Conservation (phyloP, 2,329 filamentous ascomycete species). For the Sclerotinia spermophila region DNA sequence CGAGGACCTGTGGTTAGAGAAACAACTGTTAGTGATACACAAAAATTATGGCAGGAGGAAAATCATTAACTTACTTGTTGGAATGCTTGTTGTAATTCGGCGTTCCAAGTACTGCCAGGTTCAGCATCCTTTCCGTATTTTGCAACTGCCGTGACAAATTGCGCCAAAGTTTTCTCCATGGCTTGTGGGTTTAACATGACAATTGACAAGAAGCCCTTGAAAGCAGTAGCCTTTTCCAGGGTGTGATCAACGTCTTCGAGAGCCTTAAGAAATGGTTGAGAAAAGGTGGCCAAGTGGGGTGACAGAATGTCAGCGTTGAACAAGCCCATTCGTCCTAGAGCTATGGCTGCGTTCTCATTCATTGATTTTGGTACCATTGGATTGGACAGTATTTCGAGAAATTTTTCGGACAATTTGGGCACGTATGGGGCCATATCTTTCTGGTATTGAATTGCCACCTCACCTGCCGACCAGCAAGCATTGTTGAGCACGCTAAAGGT, state of each 20-base stretch:
- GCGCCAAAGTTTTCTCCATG: slow-evolving; percentile 79
- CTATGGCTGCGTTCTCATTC: slow-evolving; percentile 90
- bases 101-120: slow-evolving; percentile 38
- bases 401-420: slow-evolving; percentile 69
- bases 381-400: slow-evolving; percentile 80
- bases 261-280: slow-evolving; percentile 72
- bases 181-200: slow-evolving; percentile 84
- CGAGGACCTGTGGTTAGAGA: slow-evolving; percentile 42
- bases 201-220: slow-evolving; percentile 83
- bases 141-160: slow-evolving; percentile 82
- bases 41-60: slow-evolving; percentile 6
- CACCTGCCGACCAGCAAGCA: slow-evolving; percentile 93
- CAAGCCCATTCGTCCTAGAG: slow-evolving; percentile 81
- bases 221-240: slow-evolving; percentile 90
- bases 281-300: slow-evolving; percentile 74
- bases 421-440: slow-evolving; percentile 74
- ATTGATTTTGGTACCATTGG: slow-evolving; percentile 81
- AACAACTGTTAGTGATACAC: slow-evolving; percentile 25
- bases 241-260: slow-evolving; percentile 85
- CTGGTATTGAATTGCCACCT: slow-evolving; percentile 79
- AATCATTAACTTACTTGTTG: slow-evolving; percentile 24
- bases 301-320: slow-evolving; percentile 73
- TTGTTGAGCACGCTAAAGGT: slow-evolving; percentile 96
- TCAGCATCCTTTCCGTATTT: slow-evolving; percentile 64
- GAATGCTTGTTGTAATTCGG: slow-evolving; percentile 35